Evolutionary conservation across 139 green algal species (phyloP).

Genomic region (Bryopsis sp.): DNA sequence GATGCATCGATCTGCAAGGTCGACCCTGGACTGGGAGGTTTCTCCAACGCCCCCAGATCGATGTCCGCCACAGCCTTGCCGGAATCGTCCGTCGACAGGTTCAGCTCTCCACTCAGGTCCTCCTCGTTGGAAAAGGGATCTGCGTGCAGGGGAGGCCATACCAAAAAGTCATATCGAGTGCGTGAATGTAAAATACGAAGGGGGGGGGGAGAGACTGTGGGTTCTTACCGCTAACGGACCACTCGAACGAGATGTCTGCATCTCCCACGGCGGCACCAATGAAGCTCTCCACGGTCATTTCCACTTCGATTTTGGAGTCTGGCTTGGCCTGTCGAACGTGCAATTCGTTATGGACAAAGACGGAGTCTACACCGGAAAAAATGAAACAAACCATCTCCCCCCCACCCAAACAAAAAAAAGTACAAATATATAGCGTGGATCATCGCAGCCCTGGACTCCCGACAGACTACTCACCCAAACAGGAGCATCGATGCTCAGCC

Average conservation of each 20-base stretch:
- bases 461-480: constrained; percentile 27
- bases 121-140: no score
- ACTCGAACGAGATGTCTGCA: not conserved
- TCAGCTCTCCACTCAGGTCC: not conserved
- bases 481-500: constrained; percentile 23
- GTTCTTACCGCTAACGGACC: not conserved
- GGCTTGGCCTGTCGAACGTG: no score
- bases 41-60: not conserved
- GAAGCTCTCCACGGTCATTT: not conserved
- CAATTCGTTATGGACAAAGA: no score
- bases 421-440: no score
- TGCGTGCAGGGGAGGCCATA: no score
- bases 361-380: no score
- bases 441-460: no score
- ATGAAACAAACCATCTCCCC: no score
- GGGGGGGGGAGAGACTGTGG: not conserved
- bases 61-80: not conserved
- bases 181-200: not conserved
- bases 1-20: not conserved
- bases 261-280: constrained; percentile 3
- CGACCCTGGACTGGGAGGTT: not conserved
- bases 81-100: not conserved
- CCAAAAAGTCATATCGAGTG: no score
- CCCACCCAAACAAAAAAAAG: no score
- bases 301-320: not conserved